Evolutionary conservation across 345 rosid genomes (phyloP).

Genomic region (Cardamine resedifolia): DNA sequence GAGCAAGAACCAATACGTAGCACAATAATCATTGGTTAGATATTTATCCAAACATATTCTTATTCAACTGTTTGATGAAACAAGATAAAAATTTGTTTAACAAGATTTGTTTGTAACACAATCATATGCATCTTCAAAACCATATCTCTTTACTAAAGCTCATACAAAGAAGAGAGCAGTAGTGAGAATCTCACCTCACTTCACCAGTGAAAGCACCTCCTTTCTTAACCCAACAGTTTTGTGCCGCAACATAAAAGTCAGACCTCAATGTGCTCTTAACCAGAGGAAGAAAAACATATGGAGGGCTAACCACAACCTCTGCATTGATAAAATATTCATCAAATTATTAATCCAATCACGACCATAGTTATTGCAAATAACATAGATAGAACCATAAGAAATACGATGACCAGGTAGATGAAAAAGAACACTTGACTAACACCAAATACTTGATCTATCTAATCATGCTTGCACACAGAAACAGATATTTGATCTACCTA

Average conservation of each 20-base stretch:
- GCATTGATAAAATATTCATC: conserved; percentile 3
- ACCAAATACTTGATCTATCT: background rate
- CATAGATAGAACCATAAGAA: background rate
- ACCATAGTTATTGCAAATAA: background rate
- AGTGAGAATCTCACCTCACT: conserved; percentile 52
- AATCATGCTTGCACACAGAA: background rate
- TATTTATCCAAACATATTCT: background rate
- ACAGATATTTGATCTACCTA: background rate
- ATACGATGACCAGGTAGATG: background rate
- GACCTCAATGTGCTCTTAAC: conserved; percentile 64
- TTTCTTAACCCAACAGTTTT: conserved; percentile 93
- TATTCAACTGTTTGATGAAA: background rate
- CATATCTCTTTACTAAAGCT: background rate
- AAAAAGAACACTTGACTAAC: background rate
- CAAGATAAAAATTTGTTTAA: background rate
- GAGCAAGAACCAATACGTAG: background rate
- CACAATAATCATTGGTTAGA: background rate
- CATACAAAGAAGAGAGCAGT: background rate
- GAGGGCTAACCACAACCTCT: conserved; percentile 95
- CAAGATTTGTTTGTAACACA: background rate
- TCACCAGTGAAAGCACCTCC: conserved; percentile 99
- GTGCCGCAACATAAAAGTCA: conserved; percentile 84
- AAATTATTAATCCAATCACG: background rate
- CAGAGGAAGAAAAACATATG: conserved; percentile 70
- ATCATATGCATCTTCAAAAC: background rate